These are phyloP conservation scores for Achlya hypogyna DNA, from an alignment of 352 stramenopile species.

Conservation along the genomic window DNA sequence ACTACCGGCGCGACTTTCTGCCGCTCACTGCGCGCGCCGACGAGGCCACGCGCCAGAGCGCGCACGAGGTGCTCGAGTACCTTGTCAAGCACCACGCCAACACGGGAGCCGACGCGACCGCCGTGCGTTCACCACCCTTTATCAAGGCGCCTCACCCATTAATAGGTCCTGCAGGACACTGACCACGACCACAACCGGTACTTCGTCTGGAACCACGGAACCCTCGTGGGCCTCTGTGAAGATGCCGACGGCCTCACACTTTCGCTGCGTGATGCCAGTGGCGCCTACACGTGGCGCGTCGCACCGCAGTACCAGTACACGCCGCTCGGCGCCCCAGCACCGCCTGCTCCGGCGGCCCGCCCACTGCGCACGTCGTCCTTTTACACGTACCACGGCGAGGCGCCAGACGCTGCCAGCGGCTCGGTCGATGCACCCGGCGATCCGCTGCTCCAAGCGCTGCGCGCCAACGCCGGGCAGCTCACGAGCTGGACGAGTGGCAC, in stretches of 20 bases:
- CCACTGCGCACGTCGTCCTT: not conserved
- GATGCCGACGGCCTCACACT: conserved; percentile 51
- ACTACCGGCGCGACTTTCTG: conserved; percentile 6
- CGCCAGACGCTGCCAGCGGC: not conserved
- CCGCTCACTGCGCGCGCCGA: not conserved
- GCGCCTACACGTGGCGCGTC: conserved; percentile 68
- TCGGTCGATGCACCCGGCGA: not conserved
- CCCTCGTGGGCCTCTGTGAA: conserved; percentile 72
- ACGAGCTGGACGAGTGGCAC: conserved; percentile 1
- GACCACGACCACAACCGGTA: conserved; percentile 56
- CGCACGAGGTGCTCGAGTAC: conserved; percentile 75
- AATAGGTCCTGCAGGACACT: conserved; percentile 27
- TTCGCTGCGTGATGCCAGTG: conserved; percentile 68
- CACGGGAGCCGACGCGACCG: conserved; percentile 10
- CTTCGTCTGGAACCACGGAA: conserved; percentile 73
- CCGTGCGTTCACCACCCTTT: not conserved
- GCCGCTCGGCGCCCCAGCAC: not conserved
- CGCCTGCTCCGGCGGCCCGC: not conserved
- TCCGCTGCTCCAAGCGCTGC: conserved; percentile 8
- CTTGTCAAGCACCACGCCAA: conserved; percentile 78
- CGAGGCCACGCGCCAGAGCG: conserved; percentile 43
- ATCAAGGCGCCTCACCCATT: not conserved
- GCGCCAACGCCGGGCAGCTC: conserved; percentile 5
- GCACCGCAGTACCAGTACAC: conserved; percentile 44
- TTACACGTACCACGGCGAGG: not conserved